A percentile compares a stretch with the other conserved stretches of the same genome.
These are phyloP conservation scores for Xylaria curta DNA, from an alignment of 495 filamentous ascomycete genomes.

Conservation along the genomic window DNA sequence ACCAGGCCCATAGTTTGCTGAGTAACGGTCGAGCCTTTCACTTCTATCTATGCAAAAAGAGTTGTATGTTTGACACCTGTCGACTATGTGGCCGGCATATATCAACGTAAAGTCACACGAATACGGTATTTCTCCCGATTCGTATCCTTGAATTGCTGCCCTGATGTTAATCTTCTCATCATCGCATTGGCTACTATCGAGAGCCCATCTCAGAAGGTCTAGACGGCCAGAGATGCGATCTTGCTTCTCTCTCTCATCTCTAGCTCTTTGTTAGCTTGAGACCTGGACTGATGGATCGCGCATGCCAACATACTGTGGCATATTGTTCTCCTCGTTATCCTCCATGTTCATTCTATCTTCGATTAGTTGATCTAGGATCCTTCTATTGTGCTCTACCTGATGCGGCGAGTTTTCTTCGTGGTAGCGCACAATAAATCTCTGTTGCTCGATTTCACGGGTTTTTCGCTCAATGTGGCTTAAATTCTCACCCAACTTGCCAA, in stretches of 20 bases:
- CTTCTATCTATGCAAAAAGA: slow-evolving; percentile 47
- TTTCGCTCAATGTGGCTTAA: slow-evolving; percentile 48
- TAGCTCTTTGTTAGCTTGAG: slow-evolving; percentile 28
- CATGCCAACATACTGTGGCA: slow-evolving; percentile 41
- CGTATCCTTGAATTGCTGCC: slow-evolving; percentile 52
- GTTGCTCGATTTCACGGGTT: slow-evolving; percentile 47
- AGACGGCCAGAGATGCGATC: slow-evolving; percentile 43
- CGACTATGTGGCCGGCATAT: slow-evolving; percentile 54
- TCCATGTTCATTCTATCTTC: slow-evolving; percentile 43
- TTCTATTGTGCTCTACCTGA: slow-evolving; percentile 32
- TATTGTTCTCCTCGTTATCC: slow-evolving; percentile 48
- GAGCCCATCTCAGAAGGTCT: slow-evolving; percentile 37
- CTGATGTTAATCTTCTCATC: slow-evolving; percentile 52
- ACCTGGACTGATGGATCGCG: background rate
- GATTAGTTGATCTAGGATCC: slow-evolving; percentile 41
- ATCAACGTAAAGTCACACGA: slow-evolving; percentile 51
- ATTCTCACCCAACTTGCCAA: slow-evolving; percentile 45
- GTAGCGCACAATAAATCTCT: slow-evolving; percentile 39
- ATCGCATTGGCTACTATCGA: slow-evolving; percentile 44
- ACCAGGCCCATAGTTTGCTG: slow-evolving; percentile 44
- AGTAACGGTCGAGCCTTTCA: slow-evolving; percentile 51
- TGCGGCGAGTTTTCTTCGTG: slow-evolving; percentile 41
- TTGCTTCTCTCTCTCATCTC: slow-evolving; percentile 34
- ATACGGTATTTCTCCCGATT: slow-evolving; percentile 47
- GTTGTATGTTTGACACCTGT: slow-evolving; percentile 44